These are phyloP conservation scores for Sabuloglossum arenarium DNA, from an alignment of 495 filamentous ascomycete genomes.

Conservation along the genomic window DNA sequence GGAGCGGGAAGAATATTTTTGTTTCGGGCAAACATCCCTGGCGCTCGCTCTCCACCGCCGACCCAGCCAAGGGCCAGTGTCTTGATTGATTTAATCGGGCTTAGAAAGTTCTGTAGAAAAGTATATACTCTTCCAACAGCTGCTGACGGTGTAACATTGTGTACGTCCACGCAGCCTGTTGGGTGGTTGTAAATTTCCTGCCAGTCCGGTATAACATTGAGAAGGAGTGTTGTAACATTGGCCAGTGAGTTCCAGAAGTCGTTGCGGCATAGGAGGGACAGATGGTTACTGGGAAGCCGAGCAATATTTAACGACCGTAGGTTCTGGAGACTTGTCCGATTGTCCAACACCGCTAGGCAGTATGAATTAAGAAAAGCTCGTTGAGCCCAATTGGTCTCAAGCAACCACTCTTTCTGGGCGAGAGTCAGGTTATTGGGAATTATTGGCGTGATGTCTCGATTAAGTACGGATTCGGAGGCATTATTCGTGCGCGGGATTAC, in stretches of 20 bases:
- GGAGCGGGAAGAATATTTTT: conserved; percentile 30
- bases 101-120: conserved; percentile 23
- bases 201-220: conserved; percentile 34
- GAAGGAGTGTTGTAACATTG: conserved; percentile 19
- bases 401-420: conserved; percentile 34
- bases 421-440: conserved; percentile 24
- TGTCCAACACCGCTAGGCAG: conserved; percentile 29
- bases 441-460: conserved; percentile 9
- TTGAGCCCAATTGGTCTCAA: conserved; percentile 36
- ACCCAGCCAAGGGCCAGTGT: conserved; percentile 32
- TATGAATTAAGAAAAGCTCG: conserved; percentile 34
- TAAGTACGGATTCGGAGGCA: neutral
- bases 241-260: conserved; percentile 32
- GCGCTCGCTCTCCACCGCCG: conserved; percentile 33
- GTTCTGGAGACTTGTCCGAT: conserved; percentile 18
- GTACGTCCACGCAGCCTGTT: neutral
- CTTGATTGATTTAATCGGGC: conserved; percentile 20
- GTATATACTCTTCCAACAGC: conserved; percentile 18
- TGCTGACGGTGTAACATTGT: neutral
- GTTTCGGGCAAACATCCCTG: conserved; percentile 29
- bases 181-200: conserved; percentile 9
- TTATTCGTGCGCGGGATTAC: neutral
- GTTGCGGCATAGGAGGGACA: conserved; percentile 20
- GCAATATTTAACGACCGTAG: conserved; percentile 28
- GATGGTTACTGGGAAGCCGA: conserved; percentile 27